Evolutionary conservation across 352 stramenopile species (phyloP).

Genomic region (Phytopythium oedochilum): DNA sequence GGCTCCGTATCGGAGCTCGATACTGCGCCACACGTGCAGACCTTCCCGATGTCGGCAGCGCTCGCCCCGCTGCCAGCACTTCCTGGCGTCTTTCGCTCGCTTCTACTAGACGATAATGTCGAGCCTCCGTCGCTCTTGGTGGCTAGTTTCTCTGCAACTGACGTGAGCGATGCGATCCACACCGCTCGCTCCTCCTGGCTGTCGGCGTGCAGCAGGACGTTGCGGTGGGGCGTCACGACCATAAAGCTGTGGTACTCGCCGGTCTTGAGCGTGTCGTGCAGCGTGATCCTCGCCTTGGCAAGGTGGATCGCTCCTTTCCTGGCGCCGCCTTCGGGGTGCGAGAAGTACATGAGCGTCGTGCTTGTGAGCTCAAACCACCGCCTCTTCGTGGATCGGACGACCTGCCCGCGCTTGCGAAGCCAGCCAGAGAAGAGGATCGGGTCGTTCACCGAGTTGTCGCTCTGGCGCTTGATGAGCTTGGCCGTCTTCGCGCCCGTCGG

Average conservation of each 20-base stretch:
- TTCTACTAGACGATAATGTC: background rate
- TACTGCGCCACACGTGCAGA: slow-evolving; percentile 51
- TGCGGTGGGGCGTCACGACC: slow-evolving; percentile 51
- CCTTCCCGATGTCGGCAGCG: slow-evolving; percentile 29
- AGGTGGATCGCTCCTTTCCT: slow-evolving; percentile 75
- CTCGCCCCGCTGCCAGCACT: slow-evolving; percentile 1
- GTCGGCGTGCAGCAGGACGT: slow-evolving; percentile 76
- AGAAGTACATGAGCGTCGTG: slow-evolving; percentile 69
- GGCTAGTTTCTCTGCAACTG: slow-evolving; percentile 37
- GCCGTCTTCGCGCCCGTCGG: slow-evolving; percentile 45
- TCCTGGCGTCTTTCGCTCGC: background rate
- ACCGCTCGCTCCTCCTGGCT: slow-evolving; percentile 80
- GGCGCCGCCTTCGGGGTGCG: slow-evolving; percentile 64
- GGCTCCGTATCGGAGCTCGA: slow-evolving; percentile 19
- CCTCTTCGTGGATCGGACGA: slow-evolving; percentile 85
- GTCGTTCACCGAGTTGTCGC: slow-evolving; percentile 40
- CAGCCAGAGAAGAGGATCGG: slow-evolving; percentile 72
- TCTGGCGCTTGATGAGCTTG: slow-evolving; percentile 55
- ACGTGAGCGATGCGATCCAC: slow-evolving; percentile 69
- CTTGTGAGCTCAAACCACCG: slow-evolving; percentile 81
- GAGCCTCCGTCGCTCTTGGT: background rate
- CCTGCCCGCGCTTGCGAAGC: slow-evolving; percentile 78
- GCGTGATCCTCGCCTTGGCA: slow-evolving; percentile 40
- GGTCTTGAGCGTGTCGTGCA: slow-evolving; percentile 76
- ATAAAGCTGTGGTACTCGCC: slow-evolving; percentile 80